Evolutionary conservation across 2,329 filamentous ascomycete species (phyloP).

Genomic region (Chlorencoelia australis): DNA sequence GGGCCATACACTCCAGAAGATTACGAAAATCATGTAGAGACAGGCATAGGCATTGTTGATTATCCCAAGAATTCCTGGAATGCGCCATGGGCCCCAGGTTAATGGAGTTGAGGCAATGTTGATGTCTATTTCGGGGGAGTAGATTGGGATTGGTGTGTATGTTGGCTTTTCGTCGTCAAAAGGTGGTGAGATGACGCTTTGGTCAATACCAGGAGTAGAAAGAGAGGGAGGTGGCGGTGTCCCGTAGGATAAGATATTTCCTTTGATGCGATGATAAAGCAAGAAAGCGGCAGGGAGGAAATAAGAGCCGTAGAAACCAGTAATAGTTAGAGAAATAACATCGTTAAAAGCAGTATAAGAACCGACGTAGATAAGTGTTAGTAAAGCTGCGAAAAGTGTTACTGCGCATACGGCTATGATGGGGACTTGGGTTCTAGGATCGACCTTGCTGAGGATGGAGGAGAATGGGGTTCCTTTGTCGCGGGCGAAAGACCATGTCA

Average conservation of each 20-base stretch:
- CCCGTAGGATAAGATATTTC: conserved; percentile 5
- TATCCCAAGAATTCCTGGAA: conserved; percentile 1
- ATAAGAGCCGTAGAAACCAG: conserved; percentile 4
- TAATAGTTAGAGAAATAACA: conserved; percentile 33
- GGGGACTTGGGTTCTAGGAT: conserved; percentile 9
- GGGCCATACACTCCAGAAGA: conserved; percentile 6
- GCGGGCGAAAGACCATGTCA: conserved; percentile 34
- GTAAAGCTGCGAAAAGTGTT: conserved; percentile 17
- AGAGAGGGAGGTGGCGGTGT: too few species aligned
- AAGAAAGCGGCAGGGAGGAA: conserved; percentile 3
- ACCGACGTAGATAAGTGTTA: conserved; percentile 35
- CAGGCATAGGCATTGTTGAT: conserved; percentile 6
- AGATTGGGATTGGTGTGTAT: too few species aligned
- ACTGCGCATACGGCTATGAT: conserved; percentile 13
- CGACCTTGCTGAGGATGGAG: conserved; percentile 9
- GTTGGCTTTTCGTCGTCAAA: too few species aligned
- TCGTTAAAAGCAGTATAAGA: conserved; percentile 40
- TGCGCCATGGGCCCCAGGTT: conserved; percentile 7
- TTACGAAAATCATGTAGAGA: conserved; percentile 3
- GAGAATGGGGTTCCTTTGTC: conserved; percentile 31
- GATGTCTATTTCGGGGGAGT: background rate
- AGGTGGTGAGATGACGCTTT: too few species aligned
- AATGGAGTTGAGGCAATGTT: conserved; percentile 2
- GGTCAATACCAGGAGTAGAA: too few species aligned
- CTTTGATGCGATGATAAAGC: conserved; percentile 4